These are phyloP conservation scores for Arabidopsis lyrata DNA, from an alignment of 441 rosid genomes.

Conservation along the genomic window DNA sequence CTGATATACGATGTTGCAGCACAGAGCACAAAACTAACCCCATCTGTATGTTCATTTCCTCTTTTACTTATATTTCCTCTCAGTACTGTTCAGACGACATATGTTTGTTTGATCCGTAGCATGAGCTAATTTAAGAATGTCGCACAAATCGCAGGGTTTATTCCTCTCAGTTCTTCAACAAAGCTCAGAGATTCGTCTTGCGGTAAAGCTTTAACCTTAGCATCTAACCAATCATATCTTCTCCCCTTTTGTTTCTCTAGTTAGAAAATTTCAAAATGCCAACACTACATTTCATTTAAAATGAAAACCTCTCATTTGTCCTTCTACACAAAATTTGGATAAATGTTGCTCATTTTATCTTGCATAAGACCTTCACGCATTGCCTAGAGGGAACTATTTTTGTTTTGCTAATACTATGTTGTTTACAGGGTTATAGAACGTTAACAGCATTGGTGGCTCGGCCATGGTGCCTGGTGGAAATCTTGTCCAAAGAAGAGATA, in stretches of 20 bases:
- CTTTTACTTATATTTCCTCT: conserved; percentile 22
- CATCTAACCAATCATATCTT: conserved; percentile 11
- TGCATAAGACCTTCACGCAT: neutral
- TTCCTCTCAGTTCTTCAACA: conserved; percentile 77
- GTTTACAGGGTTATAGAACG: conserved; percentile 69
- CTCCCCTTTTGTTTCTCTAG: conserved; percentile 8
- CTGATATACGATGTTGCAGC: conserved; percentile 81
- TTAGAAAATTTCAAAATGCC: conserved; percentile 5
- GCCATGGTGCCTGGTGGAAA: conserved; percentile 84
- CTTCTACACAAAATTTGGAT: conserved; percentile 7
- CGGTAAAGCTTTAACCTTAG: conserved; percentile 54
- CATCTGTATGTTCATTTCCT: conserved; percentile 60
- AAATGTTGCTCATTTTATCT: conserved; percentile 4
- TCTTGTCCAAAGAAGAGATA: conserved; percentile 80
- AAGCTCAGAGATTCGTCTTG: conserved; percentile 76
- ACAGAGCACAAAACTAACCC: conserved; percentile 76
- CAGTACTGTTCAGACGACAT: conserved; percentile 15
- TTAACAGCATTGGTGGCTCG: conserved; percentile 81
- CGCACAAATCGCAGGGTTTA: conserved; percentile 64
- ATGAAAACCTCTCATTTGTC: neutral
- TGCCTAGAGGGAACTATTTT: neutral
- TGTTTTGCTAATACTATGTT: conserved; percentile 15
- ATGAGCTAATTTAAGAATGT: conserved; percentile 17
- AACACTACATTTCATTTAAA: neutral
- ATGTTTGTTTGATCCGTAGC: conserved; percentile 19